These are phyloP conservation scores for Erodium texanum DNA, from an alignment of 441 rosid genomes.

Conservation along the genomic window DNA sequence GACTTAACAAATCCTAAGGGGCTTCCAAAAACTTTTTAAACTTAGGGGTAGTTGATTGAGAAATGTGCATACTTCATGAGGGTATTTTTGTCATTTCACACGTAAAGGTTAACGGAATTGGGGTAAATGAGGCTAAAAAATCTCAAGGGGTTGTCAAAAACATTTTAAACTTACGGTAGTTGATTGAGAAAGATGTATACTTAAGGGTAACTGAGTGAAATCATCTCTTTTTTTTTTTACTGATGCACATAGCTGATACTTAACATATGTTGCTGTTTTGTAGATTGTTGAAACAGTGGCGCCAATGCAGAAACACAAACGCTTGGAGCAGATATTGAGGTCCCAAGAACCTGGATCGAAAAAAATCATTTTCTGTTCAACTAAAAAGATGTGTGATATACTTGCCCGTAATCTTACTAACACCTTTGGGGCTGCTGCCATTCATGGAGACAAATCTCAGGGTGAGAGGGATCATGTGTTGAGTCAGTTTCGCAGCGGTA, in stretches of 20 bases:
- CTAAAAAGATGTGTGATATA: slow-evolving; percentile 9
- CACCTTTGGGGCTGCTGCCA: slow-evolving; percentile 12
- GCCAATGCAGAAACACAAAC: not conserved
- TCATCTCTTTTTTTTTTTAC: no score
- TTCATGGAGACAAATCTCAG: slow-evolving; percentile 13
- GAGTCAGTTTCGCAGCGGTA: slow-evolving; percentile 5
- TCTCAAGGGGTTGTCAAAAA: no score
- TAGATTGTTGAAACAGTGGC: slow-evolving; percentile 3
- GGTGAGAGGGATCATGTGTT: slow-evolving; percentile 11
- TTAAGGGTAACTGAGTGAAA: no score
- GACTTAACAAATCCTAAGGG: no score
- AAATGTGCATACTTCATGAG: no score
- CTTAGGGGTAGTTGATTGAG: no score
- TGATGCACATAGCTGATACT: not conserved
- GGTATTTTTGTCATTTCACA: no score
- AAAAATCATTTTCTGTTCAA: slow-evolving; percentile 8
- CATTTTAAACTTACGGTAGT: no score
- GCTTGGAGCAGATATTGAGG: not conserved
- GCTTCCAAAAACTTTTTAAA: no score
- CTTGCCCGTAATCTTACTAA: slow-evolving; percentile 1
- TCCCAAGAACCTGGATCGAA: slow-evolving; percentile 7
- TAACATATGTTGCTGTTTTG: not conserved
- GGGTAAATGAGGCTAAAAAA: no score
- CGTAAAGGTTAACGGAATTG: no score
- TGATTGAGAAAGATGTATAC: no score